Evolutionary conservation across 140 eudicot species (phyloP), one percentile per base, ranked within the genome.

Genomic region (Stevia rebaudiana): DNA sequence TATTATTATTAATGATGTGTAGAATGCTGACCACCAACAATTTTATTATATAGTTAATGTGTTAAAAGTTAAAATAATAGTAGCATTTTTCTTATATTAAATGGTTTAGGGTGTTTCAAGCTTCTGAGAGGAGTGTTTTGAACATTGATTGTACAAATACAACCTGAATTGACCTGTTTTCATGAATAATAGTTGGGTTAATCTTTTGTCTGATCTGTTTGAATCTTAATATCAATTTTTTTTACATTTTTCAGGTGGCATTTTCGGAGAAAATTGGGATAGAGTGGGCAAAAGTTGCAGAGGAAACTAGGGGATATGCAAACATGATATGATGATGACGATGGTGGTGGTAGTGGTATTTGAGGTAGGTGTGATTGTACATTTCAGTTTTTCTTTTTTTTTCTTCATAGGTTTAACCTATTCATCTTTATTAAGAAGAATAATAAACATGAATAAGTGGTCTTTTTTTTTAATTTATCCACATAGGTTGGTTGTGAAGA

Each of bases 241-340:
- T 8, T 37, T 5, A 53, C 1, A 37, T 28, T 43, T 66, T 33
- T 37, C 56, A 90, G 97, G 95, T 86, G 30, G 63, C 73, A 51
- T 83, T 75, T 48, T 62, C 74, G 2, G 95, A 86, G 81, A 90
- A 84, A 71, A 77, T 90, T 31, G 89, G 77, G 23, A 82, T 63
- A 59, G 88, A 83, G 65, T 90, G 97, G 97, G 63, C 83, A 37
- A 86, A 74, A 68, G 78, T 80, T 61, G 90, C 83, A 5, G 84
- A 80, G 71, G 95, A 83, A 73, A 89, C 84, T 2, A 75, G 80
- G 43, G 82, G 83, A 63, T 89, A 81, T 40, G 83, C 51, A 15
- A 63, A 35, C 82, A 79, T 71, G 79, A 73, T 8, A 28, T 28
- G 33, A 28, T 28, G 33, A 28, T 28, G 23, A 47, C 12, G 11